Evolutionary conservation across 179 eudicot genomes (phyloP), one percentile per base, ranked within the genome.

Genomic region (Actinidia polygama): DNA sequence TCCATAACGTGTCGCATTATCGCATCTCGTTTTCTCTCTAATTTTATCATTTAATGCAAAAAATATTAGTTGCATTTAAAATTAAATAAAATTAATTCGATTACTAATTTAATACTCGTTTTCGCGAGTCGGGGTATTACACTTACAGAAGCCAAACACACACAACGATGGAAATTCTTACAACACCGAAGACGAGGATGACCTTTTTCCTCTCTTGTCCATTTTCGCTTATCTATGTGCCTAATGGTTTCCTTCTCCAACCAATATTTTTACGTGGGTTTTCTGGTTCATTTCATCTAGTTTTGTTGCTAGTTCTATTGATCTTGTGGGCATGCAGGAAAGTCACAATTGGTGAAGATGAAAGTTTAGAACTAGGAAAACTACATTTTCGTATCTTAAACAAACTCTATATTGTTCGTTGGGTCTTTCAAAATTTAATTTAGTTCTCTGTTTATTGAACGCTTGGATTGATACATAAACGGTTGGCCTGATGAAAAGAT

Each of bases 401-500:
- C 84, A 58, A 11, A 83, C 91, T 51, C 71, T 91, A 24, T 79
- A 81, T 69, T 80, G 83, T 81, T 90, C 79, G 59, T 72, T 85
- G 36, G 84, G 83, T 47, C 82, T 94, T 72, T 83, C 86, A 47
- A 14, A 89, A 18, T 91, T 87, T 55, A 88, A 89, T 85, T 73
- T 93, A 10, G 80, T 82, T 21, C 47, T 93, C 4, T 90, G 88
- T 83, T 72, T 90, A 5, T 79, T 93, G 67, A 82, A 59, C 75
- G 85, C 55, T 91, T 93, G 44, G 88, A 75, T 70, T 93, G 92
- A 92, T 89, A 90, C 83, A 84, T 73, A 66, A 89, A 72, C 83
- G 96, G 90, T 30, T 90, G 90, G 96, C 85, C 91, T 75, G 91
- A 92, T 80, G 92, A 88, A 79, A 86, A 88, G 71, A 71, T 89